A percentile compares a stretch with the other conserved stretches of the same genome.
These are phyloP conservation scores for Cardamine occulta DNA, from an alignment of 345 rosid genomes.

Conservation along the genomic window DNA sequence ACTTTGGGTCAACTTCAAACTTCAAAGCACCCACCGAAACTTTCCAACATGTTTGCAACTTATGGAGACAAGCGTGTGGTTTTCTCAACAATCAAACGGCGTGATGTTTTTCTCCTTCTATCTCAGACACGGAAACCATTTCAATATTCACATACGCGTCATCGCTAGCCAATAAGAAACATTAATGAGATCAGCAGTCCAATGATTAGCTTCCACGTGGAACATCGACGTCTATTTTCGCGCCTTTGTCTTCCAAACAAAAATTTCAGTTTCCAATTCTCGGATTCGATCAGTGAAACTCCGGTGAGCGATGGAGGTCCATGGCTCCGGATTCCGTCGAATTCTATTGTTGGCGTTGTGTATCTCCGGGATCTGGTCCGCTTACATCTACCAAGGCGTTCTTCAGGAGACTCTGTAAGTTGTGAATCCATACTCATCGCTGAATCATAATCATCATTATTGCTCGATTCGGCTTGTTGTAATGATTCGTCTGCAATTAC, in stretches of 20 bases:
- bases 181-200: constrained; percentile 36
- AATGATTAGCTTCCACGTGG: constrained; percentile 56
- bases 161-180: constrained; percentile 52
- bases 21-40: constrained; percentile 17
- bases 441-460: not conserved
- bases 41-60: constrained; percentile 13
- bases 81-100: not conserved
- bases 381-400: constrained; percentile 84
- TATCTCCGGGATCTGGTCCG: constrained; percentile 89
- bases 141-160: constrained; percentile 32
- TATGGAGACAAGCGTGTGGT: constrained; percentile 5
- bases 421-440: not conserved
- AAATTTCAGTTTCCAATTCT: constrained; percentile 8
- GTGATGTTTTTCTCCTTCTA: constrained; percentile 23
- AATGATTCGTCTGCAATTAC: not conserved
- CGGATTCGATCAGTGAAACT: constrained; percentile 16
- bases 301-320: constrained; percentile 54
- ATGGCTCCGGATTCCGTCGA: constrained; percentile 68
- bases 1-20: constrained; percentile 30
- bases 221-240: constrained; percentile 53
- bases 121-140: constrained; percentile 32
- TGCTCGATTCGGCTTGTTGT: constrained; percentile 20
- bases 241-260: constrained; percentile 28
- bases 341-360: constrained; percentile 68
- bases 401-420: constrained; percentile 89